A percentile compares a stretch with the other conserved stretches of the same genome.
These are phyloP conservation scores for Acrocalymma vagum DNA, from an alignment of 2,329 filamentous ascomycete genomes.

Conservation along the genomic window DNA sequence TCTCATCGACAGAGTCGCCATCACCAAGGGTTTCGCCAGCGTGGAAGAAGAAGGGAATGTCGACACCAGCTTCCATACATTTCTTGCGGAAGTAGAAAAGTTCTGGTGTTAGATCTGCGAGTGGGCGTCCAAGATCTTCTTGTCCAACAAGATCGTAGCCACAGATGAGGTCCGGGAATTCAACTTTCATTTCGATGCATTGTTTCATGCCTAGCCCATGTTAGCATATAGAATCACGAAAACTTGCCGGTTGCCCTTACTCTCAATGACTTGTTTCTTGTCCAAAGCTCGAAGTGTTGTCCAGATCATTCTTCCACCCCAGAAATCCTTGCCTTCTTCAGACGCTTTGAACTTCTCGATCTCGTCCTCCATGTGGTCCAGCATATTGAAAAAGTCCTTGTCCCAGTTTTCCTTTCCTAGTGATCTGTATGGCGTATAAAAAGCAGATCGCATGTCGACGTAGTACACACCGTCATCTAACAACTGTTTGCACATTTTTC, in stretches of 20 bases:
- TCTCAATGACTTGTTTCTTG: slow-evolving; percentile 73
- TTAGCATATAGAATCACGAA: no score
- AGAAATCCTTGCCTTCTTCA: slow-evolving; percentile 77
- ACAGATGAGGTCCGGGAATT: slow-evolving; percentile 79
- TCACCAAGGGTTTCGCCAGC: slow-evolving; percentile 88
- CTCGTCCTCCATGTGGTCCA: slow-evolving; percentile 79
- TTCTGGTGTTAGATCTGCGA: slow-evolving; percentile 80
- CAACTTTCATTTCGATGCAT: slow-evolving; percentile 82
- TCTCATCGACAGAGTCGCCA: slow-evolving; percentile 78
- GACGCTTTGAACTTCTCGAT: slow-evolving; percentile 77
- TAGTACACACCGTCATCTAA: slow-evolving; percentile 85
- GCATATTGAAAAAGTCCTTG: slow-evolving; percentile 72
- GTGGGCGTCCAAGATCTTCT: slow-evolving; percentile 79
- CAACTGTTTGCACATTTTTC: slow-evolving; percentile 73
- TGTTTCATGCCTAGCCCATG: slow-evolving; percentile 72
- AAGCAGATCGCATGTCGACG: slow-evolving; percentile 82
- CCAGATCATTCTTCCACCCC: slow-evolving; percentile 88
- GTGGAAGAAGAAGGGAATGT: slow-evolving; percentile 95
- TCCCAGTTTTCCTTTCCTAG: slow-evolving; percentile 72
- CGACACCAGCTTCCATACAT: slow-evolving; percentile 78
- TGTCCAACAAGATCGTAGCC: slow-evolving; percentile 92
- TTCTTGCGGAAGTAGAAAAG: slow-evolving; percentile 94
- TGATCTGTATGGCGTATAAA: slow-evolving; percentile 74
- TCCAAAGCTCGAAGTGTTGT: slow-evolving; percentile 73
- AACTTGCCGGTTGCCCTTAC: slow-evolving; percentile 37